These are phyloP conservation scores for Tuber aestivum DNA, from an alignment of 495 filamentous ascomycete genomes.

Conservation along the genomic window DNA sequence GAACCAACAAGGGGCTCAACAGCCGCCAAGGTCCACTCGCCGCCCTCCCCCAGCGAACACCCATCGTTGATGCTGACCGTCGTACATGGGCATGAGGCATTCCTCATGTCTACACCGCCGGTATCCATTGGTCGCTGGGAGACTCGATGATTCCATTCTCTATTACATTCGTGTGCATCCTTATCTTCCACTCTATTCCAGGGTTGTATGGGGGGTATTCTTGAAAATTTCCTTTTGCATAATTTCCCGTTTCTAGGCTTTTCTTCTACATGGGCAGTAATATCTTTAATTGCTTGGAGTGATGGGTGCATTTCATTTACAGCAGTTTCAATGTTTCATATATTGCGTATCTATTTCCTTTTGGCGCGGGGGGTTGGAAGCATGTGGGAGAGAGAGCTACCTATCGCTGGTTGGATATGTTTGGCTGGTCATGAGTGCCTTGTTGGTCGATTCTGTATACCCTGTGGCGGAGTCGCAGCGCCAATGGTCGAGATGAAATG, in stretches of 20 bases:
- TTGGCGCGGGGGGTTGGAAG: conserved; percentile 17
- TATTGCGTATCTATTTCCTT: conserved; percentile 15
- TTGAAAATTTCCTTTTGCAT: conserved; percentile 14
- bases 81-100: background rate
- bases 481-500: conserved; percentile 14
- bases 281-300: conserved; percentile 38
- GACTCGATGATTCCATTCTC: conserved; percentile 18
- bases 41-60: conserved; percentile 30
- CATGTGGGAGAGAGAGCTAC: conserved; percentile 7
- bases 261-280: conserved; percentile 36
- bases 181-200: conserved; percentile 29
- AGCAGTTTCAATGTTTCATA: conserved; percentile 21
- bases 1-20: conserved; percentile 15
- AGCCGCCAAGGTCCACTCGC: conserved; percentile 29
- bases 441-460: conserved; percentile 22
- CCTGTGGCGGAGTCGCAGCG: conserved; percentile 17
- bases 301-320: conserved; percentile 38
- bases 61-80: conserved; percentile 18
- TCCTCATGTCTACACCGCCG: background rate
- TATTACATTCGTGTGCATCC: conserved; percentile 19
- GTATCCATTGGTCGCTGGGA: conserved; percentile 15
- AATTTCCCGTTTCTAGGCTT: conserved; percentile 15
- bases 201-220: conserved; percentile 37
- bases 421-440: conserved; percentile 28
- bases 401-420: conserved; percentile 19